These are phyloP conservation scores for Trypanosoma scelopori DNA, from an alignment of 208 protist genomes.

Conservation along the genomic window DNA sequence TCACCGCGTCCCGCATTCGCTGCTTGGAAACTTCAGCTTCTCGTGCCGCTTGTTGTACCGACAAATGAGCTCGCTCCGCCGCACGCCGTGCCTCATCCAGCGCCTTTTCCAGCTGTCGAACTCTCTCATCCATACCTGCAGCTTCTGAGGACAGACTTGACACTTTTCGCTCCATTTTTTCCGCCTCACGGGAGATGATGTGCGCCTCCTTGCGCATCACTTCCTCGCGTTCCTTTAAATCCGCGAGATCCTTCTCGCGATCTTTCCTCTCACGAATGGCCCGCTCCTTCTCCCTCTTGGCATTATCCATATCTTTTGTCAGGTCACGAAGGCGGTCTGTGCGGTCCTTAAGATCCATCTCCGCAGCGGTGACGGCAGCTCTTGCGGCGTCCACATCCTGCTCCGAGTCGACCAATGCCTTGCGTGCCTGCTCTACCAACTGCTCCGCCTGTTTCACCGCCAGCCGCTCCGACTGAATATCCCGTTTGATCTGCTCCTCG, in stretches of 20 bases:
- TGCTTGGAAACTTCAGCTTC: slow-evolving; percentile 73
- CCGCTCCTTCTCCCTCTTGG: slow-evolving; percentile 72
- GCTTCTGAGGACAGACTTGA: slow-evolving; percentile 58
- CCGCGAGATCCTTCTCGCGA: slow-evolving; percentile 69
- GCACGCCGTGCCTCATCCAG: slow-evolving; percentile 81
- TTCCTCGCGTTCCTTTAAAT: slow-evolving; percentile 71
- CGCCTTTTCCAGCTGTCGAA: slow-evolving; percentile 82
- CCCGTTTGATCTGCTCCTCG: slow-evolving; percentile 83
- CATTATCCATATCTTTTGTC: slow-evolving; percentile 79
- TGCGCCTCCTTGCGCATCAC: slow-evolving; percentile 73
- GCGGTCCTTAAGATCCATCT: slow-evolving; percentile 76
- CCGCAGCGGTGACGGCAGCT: slow-evolving; percentile 53
- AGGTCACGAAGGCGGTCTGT: slow-evolving; percentile 83
- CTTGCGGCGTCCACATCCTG: slow-evolving; percentile 62
- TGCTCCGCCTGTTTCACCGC: slow-evolving; percentile 64
- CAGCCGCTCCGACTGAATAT: slow-evolving; percentile 79
- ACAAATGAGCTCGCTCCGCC: slow-evolving; percentile 68
- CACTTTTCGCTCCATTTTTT: slow-evolving; percentile 75
- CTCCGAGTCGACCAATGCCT: slow-evolving; percentile 51
- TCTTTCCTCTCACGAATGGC: slow-evolving; percentile 81
- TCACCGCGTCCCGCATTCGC: slow-evolving; percentile 59
- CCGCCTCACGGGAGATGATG: slow-evolving; percentile 69
- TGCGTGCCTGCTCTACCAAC: slow-evolving; percentile 55
- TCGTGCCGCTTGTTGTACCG: slow-evolving; percentile 58
- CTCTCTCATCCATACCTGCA: slow-evolving; percentile 78